Evolutionary conservation across 345 rosid species (phyloP).

Genomic region (Brassica incana): DNA sequence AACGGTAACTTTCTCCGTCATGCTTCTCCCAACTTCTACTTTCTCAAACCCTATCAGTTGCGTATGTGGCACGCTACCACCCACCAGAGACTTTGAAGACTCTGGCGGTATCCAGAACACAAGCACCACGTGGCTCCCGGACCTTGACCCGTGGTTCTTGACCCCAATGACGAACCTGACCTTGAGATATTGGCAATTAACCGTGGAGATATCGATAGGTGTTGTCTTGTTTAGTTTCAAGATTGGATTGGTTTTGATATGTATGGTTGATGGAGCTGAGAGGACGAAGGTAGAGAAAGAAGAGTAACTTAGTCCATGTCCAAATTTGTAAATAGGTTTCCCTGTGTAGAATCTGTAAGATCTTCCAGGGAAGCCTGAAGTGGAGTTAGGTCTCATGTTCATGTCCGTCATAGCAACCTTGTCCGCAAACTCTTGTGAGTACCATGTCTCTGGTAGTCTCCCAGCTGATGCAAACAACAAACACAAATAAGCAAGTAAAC

Average conservation of each 20-base stretch:
- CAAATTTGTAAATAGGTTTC: constrained; percentile 52
- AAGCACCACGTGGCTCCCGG: constrained; percentile 57
- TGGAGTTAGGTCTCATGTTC: constrained; percentile 48
- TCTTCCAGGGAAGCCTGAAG: constrained; percentile 52
- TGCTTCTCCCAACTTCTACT: constrained; percentile 46
- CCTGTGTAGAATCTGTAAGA: constrained; percentile 65
- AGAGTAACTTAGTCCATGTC: constrained; percentile 60
- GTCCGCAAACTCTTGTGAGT: constrained; percentile 38
- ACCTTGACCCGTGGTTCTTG: constrained; percentile 46
- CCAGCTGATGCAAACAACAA: constrained; percentile 46
- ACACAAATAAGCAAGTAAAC: neutral
- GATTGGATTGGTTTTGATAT: constrained; percentile 31
- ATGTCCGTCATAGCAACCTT: constrained; percentile 57
- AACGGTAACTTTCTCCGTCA: constrained; percentile 42
- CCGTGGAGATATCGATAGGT: constrained; percentile 40
- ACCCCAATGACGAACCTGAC: constrained; percentile 42
- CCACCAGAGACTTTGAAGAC: constrained; percentile 22
- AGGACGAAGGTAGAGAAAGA: constrained; percentile 28
- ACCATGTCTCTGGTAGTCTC: constrained; percentile 61
- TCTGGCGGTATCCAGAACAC: constrained; percentile 57
- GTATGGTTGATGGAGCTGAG: constrained; percentile 37
- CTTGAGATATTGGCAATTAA: constrained; percentile 41
- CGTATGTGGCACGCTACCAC: constrained; percentile 43
- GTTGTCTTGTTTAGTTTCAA: constrained; percentile 25
- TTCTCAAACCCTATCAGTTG: constrained; percentile 61